Evolutionary conservation across 108 stramenopile genomes (phyloP), one percentile per base, ranked within the genome.

Genomic region (Chaetoceros tenuissimus): DNA sequence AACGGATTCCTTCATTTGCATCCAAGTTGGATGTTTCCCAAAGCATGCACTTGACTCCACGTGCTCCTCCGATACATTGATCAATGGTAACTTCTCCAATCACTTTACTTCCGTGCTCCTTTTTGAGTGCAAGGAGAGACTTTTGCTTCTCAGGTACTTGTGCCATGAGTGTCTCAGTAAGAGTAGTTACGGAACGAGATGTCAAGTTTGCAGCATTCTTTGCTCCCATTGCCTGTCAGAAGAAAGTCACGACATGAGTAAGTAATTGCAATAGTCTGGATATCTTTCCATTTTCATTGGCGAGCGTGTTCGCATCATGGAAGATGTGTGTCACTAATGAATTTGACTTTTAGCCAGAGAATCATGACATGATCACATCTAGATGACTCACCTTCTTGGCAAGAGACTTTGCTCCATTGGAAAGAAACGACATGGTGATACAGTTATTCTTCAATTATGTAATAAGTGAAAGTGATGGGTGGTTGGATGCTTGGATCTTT

Each of bases 1-100:
- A 99, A 48, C 98, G 94, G 74, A 99, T 99, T 27, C 98, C 98
- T 75, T 99, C 98, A 29, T 96, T 86, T 8, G 98, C 74, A 69
- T 99, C 98, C 61, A 99, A 85, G 71, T 97, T 94, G 59, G 94
- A 95, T 28, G 98, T 99, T 61, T 99, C 98, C 97, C 97, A 99
- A 56, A 98, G 65, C 96, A 99, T 97, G 76, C 96, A 97, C 74
- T 98, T 97, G 60, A 99, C 96, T 29, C 92, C 87, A 52, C 98
- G 87, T 20, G 95, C 97, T 1, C 98, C 98, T 24, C 98, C 98
- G 58, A 97, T 93, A 55, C 93, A 85, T 74, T 98, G 95, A 67
- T 94, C 94, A 51, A 96, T 89, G 47, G 95, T 94, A 3, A 97
- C 98, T 74, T 98, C 79, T 3, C 97, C 98, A 51, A 99, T 93